These are phyloP conservation scores for Singerocomus rubriflavus DNA, from an alignment of 1,284 basidiomycete genomes.

Conservation along the genomic window DNA sequence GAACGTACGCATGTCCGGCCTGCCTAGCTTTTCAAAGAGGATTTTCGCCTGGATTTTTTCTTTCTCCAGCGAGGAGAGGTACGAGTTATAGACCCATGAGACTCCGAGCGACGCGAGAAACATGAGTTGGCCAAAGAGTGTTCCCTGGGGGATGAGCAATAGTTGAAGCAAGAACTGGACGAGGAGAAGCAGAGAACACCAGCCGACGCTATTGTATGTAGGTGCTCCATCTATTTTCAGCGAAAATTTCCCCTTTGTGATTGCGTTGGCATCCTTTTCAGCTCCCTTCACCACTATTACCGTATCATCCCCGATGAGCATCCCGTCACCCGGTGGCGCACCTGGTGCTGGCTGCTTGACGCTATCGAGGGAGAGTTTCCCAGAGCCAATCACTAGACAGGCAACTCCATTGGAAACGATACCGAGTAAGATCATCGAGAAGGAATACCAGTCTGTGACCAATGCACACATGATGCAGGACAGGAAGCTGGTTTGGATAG, in stretches of 20 bases:
- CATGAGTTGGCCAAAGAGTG: conserved; percentile 33
- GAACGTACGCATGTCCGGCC: conserved; percentile 21
- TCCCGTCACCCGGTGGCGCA: conserved; percentile 25
- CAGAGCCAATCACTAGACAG: conserved; percentile 31
- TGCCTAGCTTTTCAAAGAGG: conserved; percentile 19
- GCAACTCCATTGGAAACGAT: conserved; percentile 30
- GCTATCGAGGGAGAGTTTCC: conserved; percentile 13
- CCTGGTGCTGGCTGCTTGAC: conserved; percentile 19
- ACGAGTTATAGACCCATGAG: conserved; percentile 34
- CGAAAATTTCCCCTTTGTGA: conserved; percentile 28
- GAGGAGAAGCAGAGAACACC: conserved; percentile 29
- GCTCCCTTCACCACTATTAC: conserved; percentile 27
- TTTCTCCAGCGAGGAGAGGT: conserved; percentile 32
- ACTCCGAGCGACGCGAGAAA: conserved; percentile 28
- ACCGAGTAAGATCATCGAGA: conserved; percentile 32
- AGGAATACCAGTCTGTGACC: conserved; percentile 28
- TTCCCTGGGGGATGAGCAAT: conserved; percentile 25
- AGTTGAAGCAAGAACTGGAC: conserved; percentile 30
- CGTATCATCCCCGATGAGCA: conserved; percentile 19
- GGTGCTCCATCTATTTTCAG: conserved; percentile 19
- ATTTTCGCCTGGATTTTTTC: conserved; percentile 29
- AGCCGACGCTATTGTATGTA: conserved; percentile 20
- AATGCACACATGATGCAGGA: conserved; percentile 23
- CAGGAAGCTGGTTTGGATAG: conserved; percentile 25
- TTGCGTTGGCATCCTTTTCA: conserved; percentile 28